phyloP scores from a whole-genome alignment of 192 early-diverging fungal species.

The Backusella luteola region DNA sequence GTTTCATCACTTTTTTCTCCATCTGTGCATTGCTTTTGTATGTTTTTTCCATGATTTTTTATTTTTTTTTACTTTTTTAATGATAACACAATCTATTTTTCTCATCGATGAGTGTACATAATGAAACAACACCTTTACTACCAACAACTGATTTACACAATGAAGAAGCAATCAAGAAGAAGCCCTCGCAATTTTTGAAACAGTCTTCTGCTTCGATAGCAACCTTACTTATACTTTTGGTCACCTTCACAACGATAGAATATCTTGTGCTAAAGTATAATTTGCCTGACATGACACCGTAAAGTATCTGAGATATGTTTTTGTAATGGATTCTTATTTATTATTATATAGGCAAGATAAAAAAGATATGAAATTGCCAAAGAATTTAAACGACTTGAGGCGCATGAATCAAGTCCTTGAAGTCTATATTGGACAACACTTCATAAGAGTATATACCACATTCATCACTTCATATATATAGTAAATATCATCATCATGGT shows the following conservation, averaged over 20 bases:
- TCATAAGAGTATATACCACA: slow-evolving; percentile 45
- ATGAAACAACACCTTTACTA: background rate
- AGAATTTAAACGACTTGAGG: slow-evolving; percentile 46
- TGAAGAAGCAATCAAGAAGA: background rate
- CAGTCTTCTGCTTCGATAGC: slow-evolving; percentile 27
- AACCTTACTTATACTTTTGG: slow-evolving; percentile 22
- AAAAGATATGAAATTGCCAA: slow-evolving; percentile 47
- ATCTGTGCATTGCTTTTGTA: background rate
- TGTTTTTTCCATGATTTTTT: background rate
- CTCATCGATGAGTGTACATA: background rate
- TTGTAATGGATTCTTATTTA: slow-evolving; percentile 10
- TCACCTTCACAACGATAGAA: slow-evolving; percentile 25
- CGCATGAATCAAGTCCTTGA: slow-evolving; percentile 44
- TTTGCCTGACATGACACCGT: slow-evolving; percentile 33
- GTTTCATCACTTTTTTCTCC: background rate
- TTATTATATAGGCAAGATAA: slow-evolving; percentile 40
- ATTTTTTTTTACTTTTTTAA: background rate
- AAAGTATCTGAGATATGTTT: background rate
- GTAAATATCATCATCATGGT: slow-evolving; percentile 37
- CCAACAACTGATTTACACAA: background rate
- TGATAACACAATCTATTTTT: background rate
- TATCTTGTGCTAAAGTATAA: slow-evolving; percentile 24
- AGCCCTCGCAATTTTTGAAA: background rate
- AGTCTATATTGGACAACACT: slow-evolving; percentile 50
- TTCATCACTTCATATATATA: slow-evolving; percentile 53